These are phyloP conservation scores for Candida tallmaniae DNA, from an alignment of 805 yeast species.

Conservation along the genomic window DNA sequence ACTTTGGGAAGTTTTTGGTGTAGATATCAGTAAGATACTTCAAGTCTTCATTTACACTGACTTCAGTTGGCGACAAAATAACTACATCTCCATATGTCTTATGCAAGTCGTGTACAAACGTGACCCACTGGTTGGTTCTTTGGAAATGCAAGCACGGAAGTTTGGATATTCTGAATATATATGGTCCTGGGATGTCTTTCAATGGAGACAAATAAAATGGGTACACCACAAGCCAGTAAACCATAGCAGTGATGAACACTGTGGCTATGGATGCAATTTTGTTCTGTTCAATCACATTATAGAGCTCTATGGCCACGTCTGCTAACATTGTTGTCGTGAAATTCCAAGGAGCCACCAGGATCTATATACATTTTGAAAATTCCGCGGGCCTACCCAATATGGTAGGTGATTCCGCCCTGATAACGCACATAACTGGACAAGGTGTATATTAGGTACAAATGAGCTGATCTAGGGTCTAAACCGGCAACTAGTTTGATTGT, in stretches of 20 bases:
- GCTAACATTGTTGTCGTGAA: too few relatives aligned
- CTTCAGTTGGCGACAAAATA: constrained; percentile 55
- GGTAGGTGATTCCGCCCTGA: too few relatives aligned
- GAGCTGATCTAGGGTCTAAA: too few relatives aligned
- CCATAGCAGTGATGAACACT: neutral
- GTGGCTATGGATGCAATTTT: neutral
- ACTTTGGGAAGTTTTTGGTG: constrained; percentile 51
- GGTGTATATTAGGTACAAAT: too few relatives aligned
- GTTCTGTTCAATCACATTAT: constrained; percentile 5
- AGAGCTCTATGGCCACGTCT: neutral
- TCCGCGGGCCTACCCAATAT: constrained; percentile 6
- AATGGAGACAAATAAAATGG: constrained; percentile 50
- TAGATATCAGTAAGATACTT: constrained; percentile 53
- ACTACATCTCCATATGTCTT: constrained; percentile 57
- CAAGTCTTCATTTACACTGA: constrained; percentile 51
- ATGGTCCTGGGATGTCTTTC: constrained; percentile 55
- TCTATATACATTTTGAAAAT: neutral
- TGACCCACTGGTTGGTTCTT: constrained; percentile 42
- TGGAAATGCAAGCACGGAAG: constrained; percentile 32
- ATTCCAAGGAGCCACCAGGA: too few relatives aligned
- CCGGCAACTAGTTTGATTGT: too few relatives aligned
- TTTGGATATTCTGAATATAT: constrained; percentile 41
- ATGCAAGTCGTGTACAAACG: constrained; percentile 46
- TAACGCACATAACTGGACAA: too few relatives aligned
- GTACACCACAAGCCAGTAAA: constrained; percentile 33